Evolutionary conservation across 805 yeast species (phyloP), one percentile per base, ranked within the genome.

Genomic region (Groenewaldozyma tartarivorans): DNA sequence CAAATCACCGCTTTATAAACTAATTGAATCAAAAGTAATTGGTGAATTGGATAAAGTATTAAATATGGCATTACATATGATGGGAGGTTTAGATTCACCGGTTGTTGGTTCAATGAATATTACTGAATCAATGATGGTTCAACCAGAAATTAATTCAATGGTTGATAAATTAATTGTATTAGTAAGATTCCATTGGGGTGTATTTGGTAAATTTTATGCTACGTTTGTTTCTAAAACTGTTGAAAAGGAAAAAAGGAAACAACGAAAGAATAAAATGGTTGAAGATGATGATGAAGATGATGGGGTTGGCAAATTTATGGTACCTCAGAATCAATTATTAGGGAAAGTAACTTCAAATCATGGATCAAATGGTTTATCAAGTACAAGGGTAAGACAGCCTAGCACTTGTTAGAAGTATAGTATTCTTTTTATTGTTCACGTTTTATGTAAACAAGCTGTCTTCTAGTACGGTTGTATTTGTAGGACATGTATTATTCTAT

Each of bases 121-220:
- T 33, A 26, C 50, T 20, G 49, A 53, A 7, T 31, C 33, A 43
- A 43, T 17, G 32, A 24, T 35, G 16, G 47, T 48, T 7, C 19
- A 36, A 24, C 35, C 39, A 26, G 88, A 80, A 48, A 66, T 80
- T 49, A 71, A 68, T 36, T 68, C 71, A 48, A 68, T 79, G 39
- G 73, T 77, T 33, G 71, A 71, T 39, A 73, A 83, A 50, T 63
- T 81, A 39, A 71, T 77, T 44, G 76, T 82, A 13, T 69, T 85
- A 43, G 75, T 75, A 37, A 79, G 77, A 44, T 80, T 85, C 63
- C 94, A 85, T 60, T 80, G 87, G 84, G 77, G 74, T 42, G 95
- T 85, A 9, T 84, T 85, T 60, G 87, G 84, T 24, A 69, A 70
- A 33, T 77, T 79, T 61, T 85, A 85, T 52, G 58, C 66, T 33